These are phyloP conservation scores for Castanospermum australe DNA, from an alignment of 306 rosid species.

Conservation along the genomic window DNA sequence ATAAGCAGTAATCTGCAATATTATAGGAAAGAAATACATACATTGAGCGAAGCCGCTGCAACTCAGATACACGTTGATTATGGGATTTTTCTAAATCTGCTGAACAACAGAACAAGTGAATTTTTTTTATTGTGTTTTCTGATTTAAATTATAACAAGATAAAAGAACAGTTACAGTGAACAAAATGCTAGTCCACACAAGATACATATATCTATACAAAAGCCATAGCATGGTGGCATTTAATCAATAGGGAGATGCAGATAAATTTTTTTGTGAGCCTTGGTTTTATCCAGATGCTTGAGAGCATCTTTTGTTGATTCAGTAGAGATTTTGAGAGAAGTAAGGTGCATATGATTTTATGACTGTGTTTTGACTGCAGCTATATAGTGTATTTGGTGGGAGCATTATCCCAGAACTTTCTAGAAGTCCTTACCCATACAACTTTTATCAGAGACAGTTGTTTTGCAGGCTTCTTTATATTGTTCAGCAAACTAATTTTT, in stretches of 20 bases:
- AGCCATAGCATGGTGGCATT: constrained; percentile 2
- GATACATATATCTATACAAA: neutral
- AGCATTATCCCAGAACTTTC: too few species aligned
- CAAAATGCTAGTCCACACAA: neutral
- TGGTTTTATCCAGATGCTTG: constrained; percentile 8
- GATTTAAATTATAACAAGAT: neutral
- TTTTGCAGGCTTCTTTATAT: too few species aligned
- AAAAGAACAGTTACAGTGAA: neutral
- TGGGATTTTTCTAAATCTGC: constrained; percentile 95
- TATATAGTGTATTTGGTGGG: too few species aligned
- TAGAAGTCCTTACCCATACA: too few species aligned
- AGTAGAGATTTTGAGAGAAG: neutral
- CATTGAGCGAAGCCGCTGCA: constrained; percentile 93
- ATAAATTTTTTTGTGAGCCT: neutral
- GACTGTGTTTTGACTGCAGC: neutral
- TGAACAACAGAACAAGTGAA: constrained; percentile 30
- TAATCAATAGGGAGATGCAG: neutral
- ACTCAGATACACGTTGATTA: constrained; percentile 90
- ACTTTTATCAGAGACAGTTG: too few species aligned
- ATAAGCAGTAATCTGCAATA: constrained; percentile 11
- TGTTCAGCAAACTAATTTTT: too few species aligned
- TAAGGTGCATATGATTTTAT: neutral
- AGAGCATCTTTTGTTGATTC: neutral
- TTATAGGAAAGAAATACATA: constrained; percentile 42
- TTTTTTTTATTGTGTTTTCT: too few species aligned